phyloP scores from a whole-genome alignment of 2,329 filamentous ascomycete species.

The Xylariaceae sp. region DNA sequence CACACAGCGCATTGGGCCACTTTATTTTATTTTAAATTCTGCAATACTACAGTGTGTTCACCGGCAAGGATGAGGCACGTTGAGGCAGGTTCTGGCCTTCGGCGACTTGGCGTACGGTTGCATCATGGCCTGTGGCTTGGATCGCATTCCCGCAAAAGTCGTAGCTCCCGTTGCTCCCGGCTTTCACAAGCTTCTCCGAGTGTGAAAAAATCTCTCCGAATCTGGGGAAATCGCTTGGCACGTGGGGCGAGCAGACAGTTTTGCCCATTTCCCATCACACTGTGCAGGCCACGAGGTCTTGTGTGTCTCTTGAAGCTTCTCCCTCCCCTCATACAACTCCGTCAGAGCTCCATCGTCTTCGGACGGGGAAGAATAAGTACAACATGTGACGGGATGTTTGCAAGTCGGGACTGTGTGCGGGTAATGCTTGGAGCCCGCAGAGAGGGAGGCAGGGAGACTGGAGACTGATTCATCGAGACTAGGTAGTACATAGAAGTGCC shows the following conservation, averaged over 20 bases:
- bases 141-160: slow-evolving; percentile 3
- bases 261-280: slow-evolving; percentile 7
- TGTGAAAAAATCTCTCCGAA: slow-evolving; percentile 3
- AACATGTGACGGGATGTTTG: too few relatives aligned
- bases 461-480: too few relatives aligned
- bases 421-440: too few relatives aligned
- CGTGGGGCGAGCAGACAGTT: slow-evolving; percentile 2
- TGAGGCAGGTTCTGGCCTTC: slow-evolving; percentile 7
- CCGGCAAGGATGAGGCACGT: too few relatives aligned
- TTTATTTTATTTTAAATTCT: too few relatives aligned
- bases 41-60: too few relatives aligned
- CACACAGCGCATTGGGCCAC: not conserved
- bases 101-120: slow-evolving; percentile 10
- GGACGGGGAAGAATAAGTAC: too few relatives aligned
- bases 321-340: too few relatives aligned
- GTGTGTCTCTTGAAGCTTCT: slow-evolving; percentile 1
- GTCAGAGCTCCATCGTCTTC: too few relatives aligned
- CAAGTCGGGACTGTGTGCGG: too few relatives aligned
- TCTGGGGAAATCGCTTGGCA: slow-evolving; percentile 12
- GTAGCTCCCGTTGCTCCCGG: slow-evolving; percentile 15
- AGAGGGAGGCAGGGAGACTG: too few relatives aligned
- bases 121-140: slow-evolving; percentile 8
- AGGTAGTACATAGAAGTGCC: too few relatives aligned
- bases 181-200: slow-evolving; percentile 11
- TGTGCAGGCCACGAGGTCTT: slow-evolving; percentile 8